Evolutionary conservation across 768 basidiomycete genomes (phyloP).

Genomic region (Pulveroboletus sp.): DNA sequence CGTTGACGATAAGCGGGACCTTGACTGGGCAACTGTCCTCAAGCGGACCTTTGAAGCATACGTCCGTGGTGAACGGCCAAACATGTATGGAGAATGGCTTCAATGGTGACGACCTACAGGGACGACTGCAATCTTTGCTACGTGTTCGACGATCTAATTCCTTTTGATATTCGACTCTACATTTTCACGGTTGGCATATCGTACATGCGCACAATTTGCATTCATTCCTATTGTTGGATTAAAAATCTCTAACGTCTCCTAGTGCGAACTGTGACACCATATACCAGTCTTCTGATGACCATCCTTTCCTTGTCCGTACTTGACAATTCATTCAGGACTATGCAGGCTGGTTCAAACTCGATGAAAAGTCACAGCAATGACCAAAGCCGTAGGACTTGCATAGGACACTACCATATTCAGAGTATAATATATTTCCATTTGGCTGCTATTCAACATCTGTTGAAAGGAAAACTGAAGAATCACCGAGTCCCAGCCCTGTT

Average conservation of each 20-base stretch:
- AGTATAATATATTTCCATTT: constrained; percentile 21
- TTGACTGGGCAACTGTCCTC: constrained; percentile 90
- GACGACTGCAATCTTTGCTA: constrained; percentile 7
- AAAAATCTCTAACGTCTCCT: constrained; percentile 21
- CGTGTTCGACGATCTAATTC: constrained; percentile 27
- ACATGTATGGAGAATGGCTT: constrained; percentile 90
- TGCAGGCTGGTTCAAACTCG: constrained; percentile 14
- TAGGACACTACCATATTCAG: constrained; percentile 23
- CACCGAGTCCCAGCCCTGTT: constrained; percentile 26
- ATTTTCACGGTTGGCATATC: constrained; percentile 25
- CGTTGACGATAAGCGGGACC: constrained; percentile 68
- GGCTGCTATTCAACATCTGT: too few relatives aligned
- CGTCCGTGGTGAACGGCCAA: constrained; percentile 85
- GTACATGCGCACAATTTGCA: constrained; percentile 26
- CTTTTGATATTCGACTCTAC: constrained; percentile 21
- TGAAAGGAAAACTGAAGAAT: background rate
- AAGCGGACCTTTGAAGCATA: constrained; percentile 96
- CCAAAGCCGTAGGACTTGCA: constrained; percentile 16
- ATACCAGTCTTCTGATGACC: constrained; percentile 29
- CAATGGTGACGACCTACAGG: constrained; percentile 37
- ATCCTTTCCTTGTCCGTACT: constrained; percentile 24
- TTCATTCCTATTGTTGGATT: constrained; percentile 28
- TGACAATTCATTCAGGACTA: constrained; percentile 15
- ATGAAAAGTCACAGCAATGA: constrained; percentile 3
- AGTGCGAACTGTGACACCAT: constrained; percentile 26